Conservation (phyloP, 176 grass and related monocot species). For the Puccinellia tenuiflora region DNA sequence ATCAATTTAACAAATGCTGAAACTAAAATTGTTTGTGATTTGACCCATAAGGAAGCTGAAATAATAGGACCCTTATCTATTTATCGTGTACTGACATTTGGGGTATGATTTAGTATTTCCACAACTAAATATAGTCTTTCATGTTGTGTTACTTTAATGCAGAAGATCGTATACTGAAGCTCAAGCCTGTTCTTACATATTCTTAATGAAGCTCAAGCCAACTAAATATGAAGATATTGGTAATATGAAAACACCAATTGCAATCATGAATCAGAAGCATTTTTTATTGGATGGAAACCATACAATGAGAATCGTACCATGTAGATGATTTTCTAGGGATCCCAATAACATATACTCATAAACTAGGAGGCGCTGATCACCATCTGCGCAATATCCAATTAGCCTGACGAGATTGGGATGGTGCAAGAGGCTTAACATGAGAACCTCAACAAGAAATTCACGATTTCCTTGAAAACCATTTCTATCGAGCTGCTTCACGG, state of each 20-base stretch:
- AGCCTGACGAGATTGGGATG: constrained; percentile 93
- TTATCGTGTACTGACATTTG: constrained; percentile 14
- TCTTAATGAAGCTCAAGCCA: constrained; percentile 4
- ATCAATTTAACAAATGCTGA: constrained; percentile 5
- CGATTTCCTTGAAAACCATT: constrained; percentile 93
- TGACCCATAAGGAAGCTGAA: neutral
- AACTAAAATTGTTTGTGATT: constrained; percentile 8
- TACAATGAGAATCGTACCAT: constrained; percentile 39
- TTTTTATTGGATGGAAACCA: neutral
- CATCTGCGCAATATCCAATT: constrained; percentile 95
- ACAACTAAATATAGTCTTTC: constrained; percentile 4
- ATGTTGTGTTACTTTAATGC: neutral
- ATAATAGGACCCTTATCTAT: neutral
- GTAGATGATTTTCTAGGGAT: constrained; percentile 88
- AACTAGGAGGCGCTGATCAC: constrained; percentile 92
- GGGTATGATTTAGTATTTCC: neutral
- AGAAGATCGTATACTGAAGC: neutral
- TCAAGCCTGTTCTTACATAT: neutral
- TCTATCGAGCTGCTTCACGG: constrained; percentile 95
- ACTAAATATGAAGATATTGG: neutral
- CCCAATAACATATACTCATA: constrained; percentile 93
- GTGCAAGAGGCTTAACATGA: constrained; percentile 95
- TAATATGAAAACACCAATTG: constrained; percentile 25
- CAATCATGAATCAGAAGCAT: neutral
- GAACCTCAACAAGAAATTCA: constrained; percentile 99